A percentile compares a stretch with the other conserved stretches of the same genome.
Conservation (phyloP, 2,329 filamentous ascomycete species). For the Neopestalotiopsis clavispora region DNA sequence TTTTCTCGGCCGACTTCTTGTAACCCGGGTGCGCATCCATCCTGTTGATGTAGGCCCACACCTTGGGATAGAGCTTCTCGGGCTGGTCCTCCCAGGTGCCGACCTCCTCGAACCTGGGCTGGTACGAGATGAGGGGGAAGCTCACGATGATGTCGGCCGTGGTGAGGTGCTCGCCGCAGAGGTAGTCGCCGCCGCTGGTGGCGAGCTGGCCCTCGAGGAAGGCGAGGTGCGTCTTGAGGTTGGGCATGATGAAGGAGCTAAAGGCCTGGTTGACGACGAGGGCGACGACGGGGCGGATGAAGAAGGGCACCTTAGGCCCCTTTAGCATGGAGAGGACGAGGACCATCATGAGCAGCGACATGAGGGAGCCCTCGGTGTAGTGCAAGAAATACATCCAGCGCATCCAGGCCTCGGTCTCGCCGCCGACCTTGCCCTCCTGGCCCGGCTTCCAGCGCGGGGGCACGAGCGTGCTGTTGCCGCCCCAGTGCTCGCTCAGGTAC, state of each 20-base stretch:
- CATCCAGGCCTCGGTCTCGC: constrained; percentile 65
- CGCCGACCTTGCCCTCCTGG: constrained; percentile 60
- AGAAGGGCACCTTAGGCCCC: constrained; percentile 53
- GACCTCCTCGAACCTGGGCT: constrained; percentile 43
- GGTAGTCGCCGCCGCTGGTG: constrained; percentile 49
- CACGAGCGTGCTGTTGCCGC: constrained; percentile 49
- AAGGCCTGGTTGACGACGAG: constrained; percentile 50
- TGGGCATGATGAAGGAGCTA: constrained; percentile 49
- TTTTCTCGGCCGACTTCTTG: constrained; percentile 51
- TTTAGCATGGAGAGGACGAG: constrained; percentile 42
- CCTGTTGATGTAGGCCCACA: constrained; percentile 51
- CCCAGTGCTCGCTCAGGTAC: constrained; percentile 75
- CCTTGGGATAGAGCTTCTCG: constrained; percentile 45
- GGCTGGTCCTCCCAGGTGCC: constrained; percentile 48
- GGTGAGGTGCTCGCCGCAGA: constrained; percentile 55
- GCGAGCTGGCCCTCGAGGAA: constrained; percentile 55
- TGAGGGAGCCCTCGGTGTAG: constrained; percentile 84
- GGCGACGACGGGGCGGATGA: constrained; percentile 56
- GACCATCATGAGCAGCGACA: constrained; percentile 30
- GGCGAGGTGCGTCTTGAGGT: constrained; percentile 50
- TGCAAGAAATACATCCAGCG: constrained; percentile 75
- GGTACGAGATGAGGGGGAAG: constrained; percentile 54
- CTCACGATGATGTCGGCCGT: constrained; percentile 60
- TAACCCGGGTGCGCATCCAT: constrained; percentile 54
- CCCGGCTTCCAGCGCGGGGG: constrained; percentile 61